These are phyloP conservation scores for Trametes sanguinea DNA, from an alignment of 768 basidiomycete genomes.

Conservation along the genomic window DNA sequence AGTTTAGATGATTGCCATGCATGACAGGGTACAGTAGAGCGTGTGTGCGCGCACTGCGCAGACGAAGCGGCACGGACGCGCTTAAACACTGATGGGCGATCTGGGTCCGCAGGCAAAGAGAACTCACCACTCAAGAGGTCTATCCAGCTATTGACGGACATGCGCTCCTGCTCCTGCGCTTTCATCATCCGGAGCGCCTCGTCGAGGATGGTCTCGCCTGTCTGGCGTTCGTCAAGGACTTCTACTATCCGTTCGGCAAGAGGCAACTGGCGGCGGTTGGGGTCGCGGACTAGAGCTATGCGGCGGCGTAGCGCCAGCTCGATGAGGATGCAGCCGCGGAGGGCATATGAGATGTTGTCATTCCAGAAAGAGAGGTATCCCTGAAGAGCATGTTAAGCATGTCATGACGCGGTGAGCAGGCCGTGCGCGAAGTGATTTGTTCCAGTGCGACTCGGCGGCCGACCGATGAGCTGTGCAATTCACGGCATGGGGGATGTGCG, in stretches of 20 bases:
- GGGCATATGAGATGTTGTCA: slow-evolving; percentile 98
- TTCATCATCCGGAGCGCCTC: slow-evolving; percentile 98
- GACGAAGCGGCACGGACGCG: no score
- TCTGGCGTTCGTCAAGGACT: slow-evolving; percentile 89
- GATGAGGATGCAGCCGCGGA: slow-evolving; percentile 97
- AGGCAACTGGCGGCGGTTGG: slow-evolving; percentile 69
- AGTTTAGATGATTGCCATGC: background rate
- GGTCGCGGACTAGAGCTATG: slow-evolving; percentile 88
- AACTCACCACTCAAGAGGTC: slow-evolving; percentile 89
- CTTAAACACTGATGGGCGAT: background rate
- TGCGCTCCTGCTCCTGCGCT: slow-evolving; percentile 66
- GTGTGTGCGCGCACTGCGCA: no score
- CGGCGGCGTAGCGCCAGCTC: slow-evolving; percentile 94
- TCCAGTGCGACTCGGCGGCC: no score
- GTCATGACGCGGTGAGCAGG: no score
- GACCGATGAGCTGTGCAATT: no score
- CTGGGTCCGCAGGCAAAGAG: background rate
- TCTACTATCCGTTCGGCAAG: slow-evolving; percentile 84
- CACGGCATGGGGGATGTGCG: no score
- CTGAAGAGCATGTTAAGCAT: slow-evolving; percentile 32
- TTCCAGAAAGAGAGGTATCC: slow-evolving; percentile 99
- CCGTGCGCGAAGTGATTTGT: no score
- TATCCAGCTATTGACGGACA: slow-evolving; percentile 90
- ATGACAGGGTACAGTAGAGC: no score
- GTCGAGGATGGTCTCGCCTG: slow-evolving; percentile 95